phyloP scores from a whole-genome alignment of 164 flowering plant species.

The Macadamia tetraphylla region DNA sequence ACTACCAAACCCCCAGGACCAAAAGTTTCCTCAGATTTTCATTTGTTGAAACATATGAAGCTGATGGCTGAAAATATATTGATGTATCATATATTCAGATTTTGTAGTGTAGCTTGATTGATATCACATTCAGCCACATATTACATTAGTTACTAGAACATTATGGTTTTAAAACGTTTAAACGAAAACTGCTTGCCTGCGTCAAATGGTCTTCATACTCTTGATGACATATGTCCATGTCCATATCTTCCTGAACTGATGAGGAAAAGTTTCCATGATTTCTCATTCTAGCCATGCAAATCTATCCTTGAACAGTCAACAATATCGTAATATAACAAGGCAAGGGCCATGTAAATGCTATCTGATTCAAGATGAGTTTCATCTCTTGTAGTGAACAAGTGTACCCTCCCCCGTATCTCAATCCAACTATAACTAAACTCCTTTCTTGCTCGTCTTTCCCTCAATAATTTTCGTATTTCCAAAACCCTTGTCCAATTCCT shows the following conservation, averaged over 20 bases:
- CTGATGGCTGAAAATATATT: too few species aligned
- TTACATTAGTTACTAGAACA: too few species aligned
- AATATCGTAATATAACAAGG: conserved; percentile 15
- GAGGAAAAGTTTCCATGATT: neutral
- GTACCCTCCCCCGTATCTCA: conserved; percentile 23
- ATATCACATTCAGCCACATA: too few species aligned
- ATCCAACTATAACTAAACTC: conserved; percentile 30
- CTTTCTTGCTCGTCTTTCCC: conserved; percentile 19
- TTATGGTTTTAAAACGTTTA: neutral
- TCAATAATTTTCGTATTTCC: conserved; percentile 21
- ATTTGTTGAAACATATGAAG: too few species aligned
- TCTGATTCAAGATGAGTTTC: conserved; percentile 27
- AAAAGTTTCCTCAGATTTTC: too few species aligned
- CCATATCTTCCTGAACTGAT: too few species aligned
- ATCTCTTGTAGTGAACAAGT: conserved; percentile 25
- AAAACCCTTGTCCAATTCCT: conserved; percentile 16
- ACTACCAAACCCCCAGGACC: too few species aligned
- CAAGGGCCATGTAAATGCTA: conserved; percentile 16
- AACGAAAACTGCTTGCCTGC: neutral
- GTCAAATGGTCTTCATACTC: too few species aligned
- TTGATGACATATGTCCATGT: too few species aligned
- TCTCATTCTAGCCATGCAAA: neutral
- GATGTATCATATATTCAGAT: too few species aligned
- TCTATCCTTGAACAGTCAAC: neutral
- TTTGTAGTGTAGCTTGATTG: too few species aligned